phyloP scores from a whole-genome alignment of 1,139 yeast genomes.

The Suhomyces chickasaworum region DNA sequence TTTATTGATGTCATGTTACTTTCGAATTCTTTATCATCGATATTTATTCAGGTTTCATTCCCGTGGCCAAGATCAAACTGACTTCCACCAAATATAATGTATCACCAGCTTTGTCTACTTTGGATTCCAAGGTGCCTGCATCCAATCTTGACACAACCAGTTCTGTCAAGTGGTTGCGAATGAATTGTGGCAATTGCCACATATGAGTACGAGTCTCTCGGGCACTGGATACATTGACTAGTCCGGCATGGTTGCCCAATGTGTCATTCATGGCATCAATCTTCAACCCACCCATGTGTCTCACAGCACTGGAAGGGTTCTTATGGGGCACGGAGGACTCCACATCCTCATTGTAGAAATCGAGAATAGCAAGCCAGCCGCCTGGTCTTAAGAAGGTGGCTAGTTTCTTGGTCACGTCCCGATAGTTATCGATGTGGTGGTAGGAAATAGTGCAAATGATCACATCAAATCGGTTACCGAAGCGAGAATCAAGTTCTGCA shows the following conservation, averaged over 20 bases:
- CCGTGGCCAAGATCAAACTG: conserved; percentile 32
- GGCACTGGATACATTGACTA: conserved; percentile 27
- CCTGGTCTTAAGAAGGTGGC: conserved; percentile 35
- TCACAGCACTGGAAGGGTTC: conserved; percentile 23
- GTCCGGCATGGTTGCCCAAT: conserved; percentile 25
- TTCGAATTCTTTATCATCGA: too few relatives aligned
- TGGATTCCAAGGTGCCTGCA: conserved; percentile 21
- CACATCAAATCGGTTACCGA: conserved; percentile 32
- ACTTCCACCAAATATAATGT: conserved; percentile 21
- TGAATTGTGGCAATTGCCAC: conserved; percentile 30
- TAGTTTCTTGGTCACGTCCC: conserved; percentile 33
- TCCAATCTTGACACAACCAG: conserved; percentile 19
- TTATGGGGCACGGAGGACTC: conserved; percentile 16
- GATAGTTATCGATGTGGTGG: conserved; percentile 42
- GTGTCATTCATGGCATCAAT: conserved; percentile 27
- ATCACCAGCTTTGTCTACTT: conserved; percentile 15
- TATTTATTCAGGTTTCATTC: conserved; percentile 13
- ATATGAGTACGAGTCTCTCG: conserved; percentile 23
- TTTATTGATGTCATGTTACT: too few relatives aligned
- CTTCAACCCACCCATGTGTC: conserved; percentile 41
- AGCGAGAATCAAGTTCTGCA: conserved; percentile 19
- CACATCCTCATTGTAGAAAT: conserved; percentile 39
- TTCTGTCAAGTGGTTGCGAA: conserved; percentile 28
- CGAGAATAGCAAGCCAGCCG: conserved; percentile 40
- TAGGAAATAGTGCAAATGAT: conserved; percentile 41